A percentile compares a stretch with the other conserved stretches of the same genome.
Evolutionary conservation across 257 asterid species (phyloP).

Genomic region (Leonotis leonurus): DNA sequence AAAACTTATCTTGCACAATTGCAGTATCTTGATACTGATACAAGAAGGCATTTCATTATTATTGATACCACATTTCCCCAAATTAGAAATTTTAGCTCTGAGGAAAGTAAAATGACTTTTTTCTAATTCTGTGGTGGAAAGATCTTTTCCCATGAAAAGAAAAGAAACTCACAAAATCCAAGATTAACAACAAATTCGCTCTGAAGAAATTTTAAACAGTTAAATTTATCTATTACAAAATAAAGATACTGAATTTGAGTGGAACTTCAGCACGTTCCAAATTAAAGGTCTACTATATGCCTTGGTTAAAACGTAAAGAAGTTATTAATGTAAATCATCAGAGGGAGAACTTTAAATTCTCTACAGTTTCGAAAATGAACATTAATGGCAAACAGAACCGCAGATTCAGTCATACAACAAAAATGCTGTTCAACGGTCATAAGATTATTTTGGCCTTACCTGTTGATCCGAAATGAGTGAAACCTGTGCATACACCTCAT

Average conservation of each 20-base stretch:
- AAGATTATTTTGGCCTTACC: constrained; percentile 33
- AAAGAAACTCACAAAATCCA: not conserved
- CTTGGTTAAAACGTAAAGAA: too few relatives aligned
- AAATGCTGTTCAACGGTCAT: constrained; percentile 9
- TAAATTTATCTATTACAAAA: not conserved
- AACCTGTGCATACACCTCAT: constrained; percentile 89
- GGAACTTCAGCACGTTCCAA: too few relatives aligned
- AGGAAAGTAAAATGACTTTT: not conserved
- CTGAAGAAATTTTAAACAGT: constrained; percentile 2
- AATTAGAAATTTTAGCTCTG: not conserved
- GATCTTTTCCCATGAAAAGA: too few relatives aligned
- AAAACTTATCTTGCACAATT: not conserved
- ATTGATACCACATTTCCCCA: not conserved
- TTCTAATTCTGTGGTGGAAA: not conserved
- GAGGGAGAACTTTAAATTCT: not conserved
- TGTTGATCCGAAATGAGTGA: constrained; percentile 71
- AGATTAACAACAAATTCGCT: constrained; percentile 2
- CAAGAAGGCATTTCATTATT: not conserved
- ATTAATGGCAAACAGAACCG: not conserved
- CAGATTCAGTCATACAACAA: not conserved
- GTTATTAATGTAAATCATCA: too few relatives aligned
- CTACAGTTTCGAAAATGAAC: constrained; percentile 7
- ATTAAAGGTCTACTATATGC: too few relatives aligned
- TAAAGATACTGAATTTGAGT: too few relatives aligned
- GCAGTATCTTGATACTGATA: constrained; percentile 1